phyloP scores from a whole-genome alignment of 192 early-diverging fungal genomes.

The Paraglomus brasilianum region DNA sequence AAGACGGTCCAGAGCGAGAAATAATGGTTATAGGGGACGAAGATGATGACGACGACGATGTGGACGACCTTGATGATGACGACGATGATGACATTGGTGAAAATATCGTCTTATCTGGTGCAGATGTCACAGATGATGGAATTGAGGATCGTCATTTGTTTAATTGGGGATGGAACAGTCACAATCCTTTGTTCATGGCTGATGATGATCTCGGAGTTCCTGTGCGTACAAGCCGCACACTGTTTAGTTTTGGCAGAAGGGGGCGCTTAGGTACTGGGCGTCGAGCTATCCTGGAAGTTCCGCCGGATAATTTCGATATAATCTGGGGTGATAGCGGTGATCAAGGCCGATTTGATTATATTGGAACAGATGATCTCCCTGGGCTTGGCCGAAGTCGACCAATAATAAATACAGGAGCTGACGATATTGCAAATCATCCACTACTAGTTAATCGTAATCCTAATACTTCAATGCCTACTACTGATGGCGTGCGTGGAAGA shows the following conservation, averaged over 20 bases:
- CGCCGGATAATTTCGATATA: slow-evolving; percentile 39
- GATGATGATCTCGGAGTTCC: slow-evolving; percentile 42
- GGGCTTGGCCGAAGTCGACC: slow-evolving; percentile 39
- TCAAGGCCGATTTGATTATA: slow-evolving; percentile 37
- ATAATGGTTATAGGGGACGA: slow-evolving; percentile 54
- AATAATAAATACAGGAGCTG: slow-evolving; percentile 38
- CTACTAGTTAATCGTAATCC: slow-evolving; percentile 55
- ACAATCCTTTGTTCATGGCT: slow-evolving; percentile 33
- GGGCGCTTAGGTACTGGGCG: slow-evolving; percentile 39
- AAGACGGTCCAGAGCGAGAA: slow-evolving; percentile 53
- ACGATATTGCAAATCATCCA: slow-evolving; percentile 65
- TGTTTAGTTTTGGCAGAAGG: slow-evolving; percentile 45
- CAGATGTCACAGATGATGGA: slow-evolving; percentile 49
- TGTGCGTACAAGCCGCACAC: slow-evolving; percentile 32
- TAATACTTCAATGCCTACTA: slow-evolving; percentile 3
- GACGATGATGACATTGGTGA: slow-evolving; percentile 44
- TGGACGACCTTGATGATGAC: slow-evolving; percentile 49
- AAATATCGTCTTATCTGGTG: slow-evolving; percentile 50
- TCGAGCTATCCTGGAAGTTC: slow-evolving; percentile 36
- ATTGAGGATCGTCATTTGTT: slow-evolving; percentile 37
- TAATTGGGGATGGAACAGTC: slow-evolving; percentile 41
- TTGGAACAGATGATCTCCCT: slow-evolving; percentile 38
- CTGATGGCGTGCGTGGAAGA: slow-evolving; percentile 32
- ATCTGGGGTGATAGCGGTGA: slow-evolving; percentile 37
- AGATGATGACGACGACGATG: slow-evolving; percentile 56